A percentile compares a stretch with the other conserved stretches of the same genome.
These are phyloP conservation scores for Colletotrichum higginsianum DNA, from an alignment of 2,329 filamentous ascomycete genomes.

Conservation along the genomic window DNA sequence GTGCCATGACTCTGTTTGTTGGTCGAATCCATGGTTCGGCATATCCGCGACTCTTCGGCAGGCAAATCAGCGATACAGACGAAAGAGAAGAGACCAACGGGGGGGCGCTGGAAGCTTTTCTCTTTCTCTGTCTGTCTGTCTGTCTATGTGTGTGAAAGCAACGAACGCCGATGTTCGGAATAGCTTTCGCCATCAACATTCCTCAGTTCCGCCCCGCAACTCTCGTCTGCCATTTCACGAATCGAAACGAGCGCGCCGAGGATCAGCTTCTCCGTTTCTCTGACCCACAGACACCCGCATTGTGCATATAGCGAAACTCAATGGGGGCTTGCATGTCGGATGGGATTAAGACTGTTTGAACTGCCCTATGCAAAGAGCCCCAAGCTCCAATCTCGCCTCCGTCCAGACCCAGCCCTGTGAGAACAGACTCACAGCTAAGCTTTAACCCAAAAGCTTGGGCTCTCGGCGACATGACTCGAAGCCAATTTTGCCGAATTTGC, in stretches of 20 bases:
- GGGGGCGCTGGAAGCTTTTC: background rate
- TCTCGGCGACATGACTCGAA: background rate
- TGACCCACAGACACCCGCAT: slow-evolving; percentile 27
- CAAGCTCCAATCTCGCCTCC: background rate
- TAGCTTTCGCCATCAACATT: background rate
- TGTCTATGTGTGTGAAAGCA: background rate
- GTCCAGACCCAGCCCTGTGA: background rate
- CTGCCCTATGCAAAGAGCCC: slow-evolving; percentile 22
- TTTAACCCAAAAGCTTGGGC: background rate
- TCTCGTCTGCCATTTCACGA: background rate
- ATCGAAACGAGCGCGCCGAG: background rate
- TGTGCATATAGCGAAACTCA: slow-evolving; percentile 20
- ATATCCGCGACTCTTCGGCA: slow-evolving; percentile 20
- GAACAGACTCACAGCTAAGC: background rate
- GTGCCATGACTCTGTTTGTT: background rate
- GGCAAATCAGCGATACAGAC: background rate
- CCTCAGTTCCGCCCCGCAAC: background rate
- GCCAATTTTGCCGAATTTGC: background rate
- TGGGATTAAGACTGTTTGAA: slow-evolving; percentile 18
- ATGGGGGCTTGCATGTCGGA: background rate
- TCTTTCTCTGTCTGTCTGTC: too few species aligned
- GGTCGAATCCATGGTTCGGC: slow-evolving; percentile 2
- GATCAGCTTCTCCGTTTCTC: background rate
- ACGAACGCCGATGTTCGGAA: background rate
- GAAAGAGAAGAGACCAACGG: background rate